Percentiles rank a stretch among this genome's conserved stretches.
Conservation (phyloP, 2,329 filamentous ascomycete species). For the Coniochaeta sp. region DNA sequence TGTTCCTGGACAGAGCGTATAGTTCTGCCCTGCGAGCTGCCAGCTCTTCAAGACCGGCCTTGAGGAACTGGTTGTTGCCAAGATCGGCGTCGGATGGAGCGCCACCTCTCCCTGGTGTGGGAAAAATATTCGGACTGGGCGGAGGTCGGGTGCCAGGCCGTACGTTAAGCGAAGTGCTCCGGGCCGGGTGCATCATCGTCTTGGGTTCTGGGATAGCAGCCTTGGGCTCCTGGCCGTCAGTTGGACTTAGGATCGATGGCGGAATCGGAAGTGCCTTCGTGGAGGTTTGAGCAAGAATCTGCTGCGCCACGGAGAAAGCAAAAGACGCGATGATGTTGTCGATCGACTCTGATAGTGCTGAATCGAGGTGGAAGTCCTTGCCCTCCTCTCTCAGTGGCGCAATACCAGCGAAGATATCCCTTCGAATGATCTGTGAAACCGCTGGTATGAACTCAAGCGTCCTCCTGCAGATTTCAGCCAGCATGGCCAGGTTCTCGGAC, state of each 20-base stretch:
- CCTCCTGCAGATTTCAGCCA: conserved; percentile 82
- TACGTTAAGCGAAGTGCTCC: conserved; percentile 54
- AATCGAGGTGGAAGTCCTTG: conserved; percentile 22
- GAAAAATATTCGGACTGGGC: conserved; percentile 46
- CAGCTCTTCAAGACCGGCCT: conserved; percentile 69
- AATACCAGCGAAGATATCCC: conserved; percentile 62
- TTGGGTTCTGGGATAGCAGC: conserved; percentile 59
- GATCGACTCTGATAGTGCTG: conserved; percentile 44
- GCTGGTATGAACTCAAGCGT: conserved; percentile 79
- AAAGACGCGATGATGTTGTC: conserved; percentile 74
- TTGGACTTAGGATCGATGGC: conserved; percentile 42
- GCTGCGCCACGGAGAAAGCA: conserved; percentile 68
- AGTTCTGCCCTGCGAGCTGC: conserved; percentile 79
- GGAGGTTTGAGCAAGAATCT: conserved; percentile 68
- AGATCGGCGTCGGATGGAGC: conserved; percentile 31
- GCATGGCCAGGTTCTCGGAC: conserved; percentile 65
- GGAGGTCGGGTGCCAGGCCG: conserved; percentile 27
- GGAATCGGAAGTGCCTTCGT: conserved; percentile 63
- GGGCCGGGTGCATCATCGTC: conserved; percentile 62
- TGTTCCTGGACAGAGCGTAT: conserved; percentile 69
- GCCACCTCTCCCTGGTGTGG: conserved; percentile 34
- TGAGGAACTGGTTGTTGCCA: conserved; percentile 42
- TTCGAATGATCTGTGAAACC: conserved; percentile 70
- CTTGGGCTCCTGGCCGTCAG: conserved; percentile 51
- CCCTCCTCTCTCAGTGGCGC: conserved; percentile 30